Percentiles rank a stretch among this genome's conserved stretches.
Conservation (phyloP, 2,329 filamentous ascomycete genomes). For the Sarocladiaceae sp. region DNA sequence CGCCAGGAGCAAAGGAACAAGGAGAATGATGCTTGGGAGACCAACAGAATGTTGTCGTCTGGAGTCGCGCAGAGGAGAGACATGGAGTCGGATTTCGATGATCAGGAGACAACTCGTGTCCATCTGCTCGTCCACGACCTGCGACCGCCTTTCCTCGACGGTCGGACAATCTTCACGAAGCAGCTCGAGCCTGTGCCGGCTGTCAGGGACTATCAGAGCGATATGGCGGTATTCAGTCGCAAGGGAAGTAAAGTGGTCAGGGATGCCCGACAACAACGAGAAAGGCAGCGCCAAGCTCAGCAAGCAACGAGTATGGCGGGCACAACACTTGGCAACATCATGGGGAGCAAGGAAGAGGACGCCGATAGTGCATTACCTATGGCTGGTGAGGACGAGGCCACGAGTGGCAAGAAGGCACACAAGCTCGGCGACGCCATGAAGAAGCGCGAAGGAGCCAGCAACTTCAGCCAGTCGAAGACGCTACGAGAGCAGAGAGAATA, state of each 20-base stretch:
- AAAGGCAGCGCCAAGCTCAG: conserved; percentile 90
- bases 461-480: conserved; percentile 90
- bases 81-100: conserved; percentile 78
- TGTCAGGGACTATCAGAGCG: conserved; percentile 88
- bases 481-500: conserved; percentile 89
- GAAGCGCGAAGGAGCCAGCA: conserved; percentile 78
- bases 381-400: conserved; percentile 64
- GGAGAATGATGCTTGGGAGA: conserved; percentile 97
- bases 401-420: conserved; percentile 48
- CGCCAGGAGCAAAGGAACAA: conserved; percentile 81
- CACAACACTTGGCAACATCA: conserved; percentile 87
- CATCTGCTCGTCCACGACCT: conserved; percentile 93
- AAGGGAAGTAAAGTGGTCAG: conserved; percentile 93
- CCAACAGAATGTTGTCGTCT: conserved; percentile 95
- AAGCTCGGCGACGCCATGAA: conserved; percentile 93
- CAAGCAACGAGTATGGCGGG: conserved; percentile 91
- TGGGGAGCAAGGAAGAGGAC: conserved; percentile 91
- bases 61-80: conserved; percentile 89
- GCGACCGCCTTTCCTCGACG: conserved; percentile 90
- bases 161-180: conserved; percentile 93
- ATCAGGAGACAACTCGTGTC: conserved; percentile 83
- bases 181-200: conserved; percentile 93
- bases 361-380: conserved; percentile 83
- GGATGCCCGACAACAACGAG: conserved; percentile 85
- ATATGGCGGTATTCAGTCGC: conserved; percentile 97